Evolutionary conservation across 345 rosid genomes (phyloP).

Genomic region (Gossypium anomalum): DNA sequence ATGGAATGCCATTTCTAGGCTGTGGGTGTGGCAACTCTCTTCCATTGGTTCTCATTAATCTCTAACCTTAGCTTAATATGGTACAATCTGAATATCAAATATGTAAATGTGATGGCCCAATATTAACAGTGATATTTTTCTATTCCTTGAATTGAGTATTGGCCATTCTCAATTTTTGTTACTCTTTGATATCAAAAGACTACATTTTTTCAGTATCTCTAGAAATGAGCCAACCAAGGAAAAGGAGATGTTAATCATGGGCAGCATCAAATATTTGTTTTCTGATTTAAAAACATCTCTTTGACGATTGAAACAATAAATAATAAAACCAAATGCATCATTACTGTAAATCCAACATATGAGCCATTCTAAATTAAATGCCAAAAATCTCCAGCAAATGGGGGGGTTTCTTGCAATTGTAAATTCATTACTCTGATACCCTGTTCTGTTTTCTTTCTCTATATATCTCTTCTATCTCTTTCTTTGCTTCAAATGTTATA

Average conservation of each 20-base stretch:
- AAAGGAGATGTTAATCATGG: too few relatives aligned
- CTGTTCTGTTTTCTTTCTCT: neutral
- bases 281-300: too few relatives aligned
- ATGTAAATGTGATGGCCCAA: neutral
- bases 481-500: conserved; percentile 26
- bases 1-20: conserved; percentile 43
- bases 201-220: too few relatives aligned
- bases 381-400: conserved; percentile 18
- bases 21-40: conserved; percentile 30
- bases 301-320: neutral
- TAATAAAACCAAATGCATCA: neutral
- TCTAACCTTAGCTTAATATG: conserved; percentile 13
- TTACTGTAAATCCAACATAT: conserved; percentile 14
- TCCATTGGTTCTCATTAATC: conserved; percentile 23
- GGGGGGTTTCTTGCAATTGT: conserved; percentile 21
- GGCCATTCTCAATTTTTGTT: neutral
- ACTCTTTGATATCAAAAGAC: too few relatives aligned
- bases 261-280: too few relatives aligned
- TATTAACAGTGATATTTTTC: neutral
- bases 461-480: conserved; percentile 27
- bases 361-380: neutral
- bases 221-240: too few relatives aligned
- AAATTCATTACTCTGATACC: neutral
- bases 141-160: neutral
- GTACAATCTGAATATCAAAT: neutral